Percentiles rank a stretch among this genome's conserved stretches.
Conservation (phyloP, 192 early-diverging fungal species). For the Coemansia sp. region DNA sequence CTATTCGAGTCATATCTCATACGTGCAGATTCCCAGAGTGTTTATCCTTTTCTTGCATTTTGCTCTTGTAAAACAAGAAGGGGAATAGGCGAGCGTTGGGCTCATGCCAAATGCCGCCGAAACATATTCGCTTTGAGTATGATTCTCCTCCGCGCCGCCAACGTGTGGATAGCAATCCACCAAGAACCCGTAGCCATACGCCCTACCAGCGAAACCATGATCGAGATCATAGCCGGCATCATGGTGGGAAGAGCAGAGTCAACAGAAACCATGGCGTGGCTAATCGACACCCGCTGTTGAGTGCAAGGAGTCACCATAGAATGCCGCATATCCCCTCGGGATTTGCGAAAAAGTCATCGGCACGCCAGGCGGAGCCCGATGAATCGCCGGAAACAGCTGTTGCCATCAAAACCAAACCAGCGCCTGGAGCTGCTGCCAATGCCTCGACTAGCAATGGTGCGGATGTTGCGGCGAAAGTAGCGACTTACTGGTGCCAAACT, state of each 20-base stretch:
- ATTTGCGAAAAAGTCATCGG: neutral
- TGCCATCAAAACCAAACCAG: neutral
- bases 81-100: neutral
- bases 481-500: constrained; percentile 17
- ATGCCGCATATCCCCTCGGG: neutral
- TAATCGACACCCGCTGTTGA: too few species aligned
- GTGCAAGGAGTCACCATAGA: neutral
- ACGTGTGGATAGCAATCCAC: too few species aligned
- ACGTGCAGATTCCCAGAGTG: neutral
- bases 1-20: neutral
- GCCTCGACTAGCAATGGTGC: neutral
- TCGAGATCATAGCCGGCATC: neutral
- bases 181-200: neutral
- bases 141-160: neutral
- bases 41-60: neutral
- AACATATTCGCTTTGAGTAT: neutral
- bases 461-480: neutral
- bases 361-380: neutral
- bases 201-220: neutral
- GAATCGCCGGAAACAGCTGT: neutral
- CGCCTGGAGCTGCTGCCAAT: neutral
- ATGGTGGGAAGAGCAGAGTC: neutral
- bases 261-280: neutral
- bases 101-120: neutral
- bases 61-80: neutral